Evolutionary conservation across 1,284 basidiomycete genomes (phyloP), one percentile per base, ranked within the genome.

Genomic region (Heterobasidion occidentale): DNA sequence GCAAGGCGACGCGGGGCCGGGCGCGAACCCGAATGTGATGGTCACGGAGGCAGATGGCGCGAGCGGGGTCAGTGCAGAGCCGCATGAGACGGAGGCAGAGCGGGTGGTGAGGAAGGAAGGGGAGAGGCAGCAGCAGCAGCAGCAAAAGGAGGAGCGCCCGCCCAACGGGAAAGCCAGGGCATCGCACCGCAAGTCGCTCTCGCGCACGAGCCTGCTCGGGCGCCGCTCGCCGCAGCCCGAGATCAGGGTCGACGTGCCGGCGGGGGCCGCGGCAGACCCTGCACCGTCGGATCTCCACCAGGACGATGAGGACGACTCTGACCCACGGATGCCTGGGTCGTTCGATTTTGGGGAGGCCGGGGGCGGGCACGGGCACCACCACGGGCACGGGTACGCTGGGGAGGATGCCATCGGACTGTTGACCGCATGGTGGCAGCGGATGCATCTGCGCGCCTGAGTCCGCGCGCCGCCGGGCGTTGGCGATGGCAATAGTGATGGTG

Each of bases 11-110:
- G 46, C 19, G 7, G 46, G n/a, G n/a, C 56, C 46, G 14, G 56
- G 52, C n/a, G 46, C 49, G 52, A 54, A 57, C 36, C 47, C 44
- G 46, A 46, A 54, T 27, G 65, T 55, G 49, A 17, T 9, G 35
- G 56, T 53, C 3, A 62, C 38, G 63, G 59, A 3, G 69, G 68
- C 47, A 69, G 15, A 51, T 27, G 54, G 48, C 15, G 70, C 3
- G 69, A 69, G 45, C 69, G 70, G 68, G 65, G 65, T 51, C 53
- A 50, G 44, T 67, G 52, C 14, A 14, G 14, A 3, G 17, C 6
- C 15, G 54, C 14, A 34, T 33, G 46, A 42, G 38, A 36, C 27
- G 38, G 56, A 51, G 48, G 46, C 54, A 8, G 47, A 46, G 34
- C 9, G 14, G 35, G 9, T 17, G 35, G 14, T 35, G 20, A 34